Percentiles rank a stretch among this genome's conserved stretches.
Conservation (phyloP, 495 filamentous ascomycete genomes). For the Penicillium cataractarum region DNA sequence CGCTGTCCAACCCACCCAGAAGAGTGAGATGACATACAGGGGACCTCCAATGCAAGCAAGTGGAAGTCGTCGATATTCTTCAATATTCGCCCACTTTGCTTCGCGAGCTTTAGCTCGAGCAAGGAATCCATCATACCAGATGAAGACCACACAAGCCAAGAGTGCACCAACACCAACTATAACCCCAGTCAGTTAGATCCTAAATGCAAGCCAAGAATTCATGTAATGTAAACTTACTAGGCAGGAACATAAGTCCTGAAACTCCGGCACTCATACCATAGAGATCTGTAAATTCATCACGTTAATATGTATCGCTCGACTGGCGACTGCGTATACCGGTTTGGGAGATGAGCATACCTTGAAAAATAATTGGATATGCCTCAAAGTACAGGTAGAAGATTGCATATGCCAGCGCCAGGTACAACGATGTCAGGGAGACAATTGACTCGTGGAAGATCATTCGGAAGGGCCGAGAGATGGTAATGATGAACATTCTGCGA, state of each 20-base stretch:
- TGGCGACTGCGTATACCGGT: background rate
- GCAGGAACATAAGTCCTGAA: constrained; percentile 38
- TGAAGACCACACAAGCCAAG: constrained; percentile 37
- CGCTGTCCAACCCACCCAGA: constrained; percentile 47
- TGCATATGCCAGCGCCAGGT: constrained; percentile 68
- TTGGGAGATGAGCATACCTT: constrained; percentile 31
- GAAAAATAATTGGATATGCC: constrained; percentile 68
- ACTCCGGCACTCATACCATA: constrained; percentile 44
- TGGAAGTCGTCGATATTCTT: constrained; percentile 46
- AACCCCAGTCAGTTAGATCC: background rate
- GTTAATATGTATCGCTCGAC: background rate
- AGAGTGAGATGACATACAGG: constrained; percentile 41
- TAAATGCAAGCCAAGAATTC: background rate
- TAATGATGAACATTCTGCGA: constrained; percentile 46
- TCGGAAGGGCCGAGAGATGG: constrained; percentile 51
- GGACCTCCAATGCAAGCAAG: constrained; percentile 47
- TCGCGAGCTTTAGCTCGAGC: constrained; percentile 40
- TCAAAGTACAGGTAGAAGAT: constrained; percentile 80
- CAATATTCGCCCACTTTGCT: constrained; percentile 39
- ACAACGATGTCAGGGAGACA: constrained; percentile 67
- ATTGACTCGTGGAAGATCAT: constrained; percentile 58
- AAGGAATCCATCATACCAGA: constrained; percentile 45
- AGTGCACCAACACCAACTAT: constrained; percentile 39
- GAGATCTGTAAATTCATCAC: constrained; percentile 16
- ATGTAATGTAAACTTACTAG: constrained; percentile 29